These are phyloP conservation scores for Ensete glaucum DNA, from an alignment of 176 grass and related monocot genomes.

Conservation along the genomic window DNA sequence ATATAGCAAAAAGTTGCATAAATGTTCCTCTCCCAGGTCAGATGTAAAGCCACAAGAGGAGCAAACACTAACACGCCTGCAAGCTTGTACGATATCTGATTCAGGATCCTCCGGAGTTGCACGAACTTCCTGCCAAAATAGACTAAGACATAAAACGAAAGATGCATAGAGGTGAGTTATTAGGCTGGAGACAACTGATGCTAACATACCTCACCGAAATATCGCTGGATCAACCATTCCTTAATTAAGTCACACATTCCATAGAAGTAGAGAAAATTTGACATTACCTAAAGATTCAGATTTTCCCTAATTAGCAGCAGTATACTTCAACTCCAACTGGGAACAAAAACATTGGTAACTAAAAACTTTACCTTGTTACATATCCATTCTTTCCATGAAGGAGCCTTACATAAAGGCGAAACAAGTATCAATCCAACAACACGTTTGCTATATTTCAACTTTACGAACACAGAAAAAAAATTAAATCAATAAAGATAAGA, in stretches of 20 bases:
- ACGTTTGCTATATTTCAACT: constrained; percentile 67
- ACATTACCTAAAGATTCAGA: constrained; percentile 41
- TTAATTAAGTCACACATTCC: constrained; percentile 77
- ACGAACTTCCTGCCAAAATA: constrained; percentile 53
- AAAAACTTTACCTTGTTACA: constrained; percentile 65
- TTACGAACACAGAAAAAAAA: constrained; percentile 12
- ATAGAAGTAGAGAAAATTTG: constrained; percentile 91
- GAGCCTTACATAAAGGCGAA: constrained; percentile 89
- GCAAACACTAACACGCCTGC: constrained; percentile 60
- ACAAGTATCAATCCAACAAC: constrained; percentile 87
- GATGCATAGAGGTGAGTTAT: constrained; percentile 3
- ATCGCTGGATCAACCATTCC: constrained; percentile 77
- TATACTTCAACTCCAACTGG: neutral
- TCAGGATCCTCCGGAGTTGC: constrained; percentile 74
- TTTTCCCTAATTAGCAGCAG: neutral
- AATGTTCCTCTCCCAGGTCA: neutral
- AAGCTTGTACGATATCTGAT: constrained; percentile 92
- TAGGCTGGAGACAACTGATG: neutral
- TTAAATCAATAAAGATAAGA: neutral
- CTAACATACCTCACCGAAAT: constrained; percentile 45
- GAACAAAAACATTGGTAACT: neutral
- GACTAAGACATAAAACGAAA: constrained; percentile 12
- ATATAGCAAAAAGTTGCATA: neutral
- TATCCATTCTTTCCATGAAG: constrained; percentile 92
- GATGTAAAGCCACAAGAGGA: constrained; percentile 10